phyloP scores from a whole-genome alignment of 495 filamentous ascomycete genomes.

The Hypoxylon perforatum region DNA sequence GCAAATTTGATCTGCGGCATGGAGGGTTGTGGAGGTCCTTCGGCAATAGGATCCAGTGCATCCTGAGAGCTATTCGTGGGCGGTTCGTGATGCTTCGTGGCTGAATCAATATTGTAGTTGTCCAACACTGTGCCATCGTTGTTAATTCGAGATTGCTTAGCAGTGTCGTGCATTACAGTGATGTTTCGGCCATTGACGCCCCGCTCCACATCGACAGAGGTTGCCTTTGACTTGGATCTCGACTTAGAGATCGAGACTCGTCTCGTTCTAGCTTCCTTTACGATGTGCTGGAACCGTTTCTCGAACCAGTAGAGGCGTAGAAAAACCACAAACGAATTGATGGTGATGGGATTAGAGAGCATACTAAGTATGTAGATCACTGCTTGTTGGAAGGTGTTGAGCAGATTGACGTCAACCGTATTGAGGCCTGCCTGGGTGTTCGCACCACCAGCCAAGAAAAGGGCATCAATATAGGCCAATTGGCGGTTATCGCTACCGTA shows the following conservation, averaged over 20 bases:
- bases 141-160: slow-evolving; percentile 53
- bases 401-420: slow-evolving; percentile 78
- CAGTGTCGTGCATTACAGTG: slow-evolving; percentile 72
- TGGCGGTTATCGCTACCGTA: slow-evolving; percentile 65
- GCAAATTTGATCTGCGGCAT: slow-evolving; percentile 70
- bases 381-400: slow-evolving; percentile 82
- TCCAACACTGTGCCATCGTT: slow-evolving; percentile 60
- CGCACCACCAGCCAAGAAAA: slow-evolving; percentile 83
- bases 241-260: slow-evolving; percentile 60
- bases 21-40: slow-evolving; percentile 16
- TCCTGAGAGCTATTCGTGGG: slow-evolving; percentile 45
- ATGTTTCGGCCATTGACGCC: slow-evolving; percentile 81
- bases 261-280: slow-evolving; percentile 57
- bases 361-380: slow-evolving; percentile 76
- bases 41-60: slow-evolving; percentile 26
- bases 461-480: slow-evolving; percentile 85
- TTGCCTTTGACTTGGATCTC: slow-evolving; percentile 67
- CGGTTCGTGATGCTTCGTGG: slow-evolving; percentile 21
- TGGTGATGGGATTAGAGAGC: slow-evolving; percentile 88
- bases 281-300: slow-evolving; percentile 85
- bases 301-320: slow-evolving; percentile 97
- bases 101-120: slow-evolving; percentile 39
- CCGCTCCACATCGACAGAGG: slow-evolving; percentile 65
- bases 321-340: slow-evolving; percentile 88
- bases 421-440: slow-evolving; percentile 95